Percentiles rank a stretch among this genome's conserved stretches.
phyloP scores from a whole-genome alignment of 176 grass and related monocot genomes.

The Musa schizocarpa region DNA sequence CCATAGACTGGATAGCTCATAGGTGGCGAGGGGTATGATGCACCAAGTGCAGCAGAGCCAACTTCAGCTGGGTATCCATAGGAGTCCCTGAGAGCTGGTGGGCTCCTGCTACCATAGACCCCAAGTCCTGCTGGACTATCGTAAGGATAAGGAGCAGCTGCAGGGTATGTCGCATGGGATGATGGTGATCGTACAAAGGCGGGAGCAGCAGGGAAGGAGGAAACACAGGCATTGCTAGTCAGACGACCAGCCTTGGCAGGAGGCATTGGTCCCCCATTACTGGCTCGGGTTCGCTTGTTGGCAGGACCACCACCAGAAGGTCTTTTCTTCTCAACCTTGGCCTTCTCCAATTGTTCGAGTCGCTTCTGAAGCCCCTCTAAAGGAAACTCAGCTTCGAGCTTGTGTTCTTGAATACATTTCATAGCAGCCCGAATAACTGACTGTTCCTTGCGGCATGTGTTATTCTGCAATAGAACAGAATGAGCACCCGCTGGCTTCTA shows the following conservation, averaged over 20 bases:
- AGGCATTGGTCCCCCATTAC: conserved; percentile 69
- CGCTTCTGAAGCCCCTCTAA: conserved; percentile 56
- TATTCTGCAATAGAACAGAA: conserved; percentile 45
- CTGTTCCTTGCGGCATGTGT: conserved; percentile 64
- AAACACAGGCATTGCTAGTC: conserved; percentile 49
- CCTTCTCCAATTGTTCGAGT: conserved; percentile 80
- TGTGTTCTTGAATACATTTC: conserved; percentile 88
- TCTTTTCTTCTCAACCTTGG: conserved; percentile 83
- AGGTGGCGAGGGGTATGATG: conserved; percentile 57
- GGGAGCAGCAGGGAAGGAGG: conserved; percentile 45
- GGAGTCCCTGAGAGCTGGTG: conserved; percentile 52
- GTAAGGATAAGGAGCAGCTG: conserved; percentile 41
- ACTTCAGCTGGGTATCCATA: conserved; percentile 65
- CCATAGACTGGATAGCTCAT: conserved; percentile 67
- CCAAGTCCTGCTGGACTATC: conserved; percentile 36
- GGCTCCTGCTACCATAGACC: conserved; percentile 59
- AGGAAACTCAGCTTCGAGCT: conserved; percentile 73
- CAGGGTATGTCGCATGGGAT: conserved; percentile 34
- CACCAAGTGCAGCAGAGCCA: conserved; percentile 33
- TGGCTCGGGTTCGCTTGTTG: conserved; percentile 59
- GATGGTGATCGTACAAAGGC: conserved; percentile 50
- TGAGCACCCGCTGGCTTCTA: not conserved
- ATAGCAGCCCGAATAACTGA: conserved; percentile 62
- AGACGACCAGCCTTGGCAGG: conserved; percentile 87
- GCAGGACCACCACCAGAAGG: conserved; percentile 15